phyloP scores from a whole-genome alignment of 371 early-diverging fungal genomes.

The Homolaphlyctis polyrhiza region DNA sequence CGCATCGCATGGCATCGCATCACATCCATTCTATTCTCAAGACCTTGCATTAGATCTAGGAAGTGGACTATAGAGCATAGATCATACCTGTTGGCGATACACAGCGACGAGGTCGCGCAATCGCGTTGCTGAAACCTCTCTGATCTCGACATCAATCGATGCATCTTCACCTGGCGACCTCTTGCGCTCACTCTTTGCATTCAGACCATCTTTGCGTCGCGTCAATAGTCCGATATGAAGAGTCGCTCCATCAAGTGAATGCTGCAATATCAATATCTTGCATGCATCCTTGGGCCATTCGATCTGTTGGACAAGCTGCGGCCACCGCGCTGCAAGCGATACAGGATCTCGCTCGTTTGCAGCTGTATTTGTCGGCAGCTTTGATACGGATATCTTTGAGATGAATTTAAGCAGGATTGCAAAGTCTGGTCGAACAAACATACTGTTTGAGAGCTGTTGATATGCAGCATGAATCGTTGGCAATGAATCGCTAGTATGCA shows the following conservation, averaged over 20 bases:
- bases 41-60: no score
- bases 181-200: neutral
- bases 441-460: neutral
- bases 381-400: no score
- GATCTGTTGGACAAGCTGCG: no score
- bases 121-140: no score
- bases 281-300: neutral
- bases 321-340: no score
- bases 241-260: neutral
- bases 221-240: neutral
- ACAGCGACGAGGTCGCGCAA: no score
- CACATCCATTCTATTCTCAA: no score
- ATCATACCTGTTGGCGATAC: no score
- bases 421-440: neutral
- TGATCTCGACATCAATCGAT: neutral
- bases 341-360: no score
- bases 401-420: neutral
- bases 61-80: no score
- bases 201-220: neutral
- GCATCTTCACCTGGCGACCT: neutral
- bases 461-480: neutral
- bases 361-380: no score
- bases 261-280: neutral
- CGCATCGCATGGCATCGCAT: no score
- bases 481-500: neutral